These are phyloP conservation scores for Quercus alba DNA, from an alignment of 306 rosid genomes.

Conservation along the genomic window DNA sequence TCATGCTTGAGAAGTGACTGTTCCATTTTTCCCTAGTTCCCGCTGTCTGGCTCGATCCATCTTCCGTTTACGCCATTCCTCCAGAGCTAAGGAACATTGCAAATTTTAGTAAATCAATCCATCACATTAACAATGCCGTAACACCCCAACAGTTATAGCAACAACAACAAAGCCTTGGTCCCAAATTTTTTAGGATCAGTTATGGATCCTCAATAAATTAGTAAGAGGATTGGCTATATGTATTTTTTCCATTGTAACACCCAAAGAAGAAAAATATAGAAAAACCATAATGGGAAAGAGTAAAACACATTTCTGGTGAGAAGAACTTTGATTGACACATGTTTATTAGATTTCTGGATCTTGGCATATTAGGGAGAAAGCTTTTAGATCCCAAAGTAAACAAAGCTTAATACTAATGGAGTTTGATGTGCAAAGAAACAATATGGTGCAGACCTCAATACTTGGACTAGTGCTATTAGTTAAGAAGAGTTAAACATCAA, in stretches of 20 bases:
- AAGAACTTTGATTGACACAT: background rate
- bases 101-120: constrained; percentile 11
- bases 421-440: background rate
- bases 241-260: background rate
- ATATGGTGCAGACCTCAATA: background rate
- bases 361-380: background rate
- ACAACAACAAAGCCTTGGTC: no score
- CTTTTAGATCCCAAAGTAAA: background rate
- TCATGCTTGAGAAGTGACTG: constrained; percentile 51
- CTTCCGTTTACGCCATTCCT: constrained; percentile 97
- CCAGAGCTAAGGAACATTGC: constrained; percentile 65
- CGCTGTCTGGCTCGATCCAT: constrained; percentile 92
- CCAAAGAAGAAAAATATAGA: background rate
- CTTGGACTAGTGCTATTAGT: background rate
- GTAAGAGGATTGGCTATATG: no score
- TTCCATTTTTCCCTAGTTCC: constrained; percentile 79
- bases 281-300: background rate
- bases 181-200: no score
- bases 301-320: background rate
- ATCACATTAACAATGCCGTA: background rate
- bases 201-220: no score
- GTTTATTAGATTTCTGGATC: background rate
- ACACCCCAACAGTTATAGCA: background rate
- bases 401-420: background rate
- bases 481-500: background rate